phyloP scores from a whole-genome alignment of 208 protist species.

The Angomonas deanei region DNA sequence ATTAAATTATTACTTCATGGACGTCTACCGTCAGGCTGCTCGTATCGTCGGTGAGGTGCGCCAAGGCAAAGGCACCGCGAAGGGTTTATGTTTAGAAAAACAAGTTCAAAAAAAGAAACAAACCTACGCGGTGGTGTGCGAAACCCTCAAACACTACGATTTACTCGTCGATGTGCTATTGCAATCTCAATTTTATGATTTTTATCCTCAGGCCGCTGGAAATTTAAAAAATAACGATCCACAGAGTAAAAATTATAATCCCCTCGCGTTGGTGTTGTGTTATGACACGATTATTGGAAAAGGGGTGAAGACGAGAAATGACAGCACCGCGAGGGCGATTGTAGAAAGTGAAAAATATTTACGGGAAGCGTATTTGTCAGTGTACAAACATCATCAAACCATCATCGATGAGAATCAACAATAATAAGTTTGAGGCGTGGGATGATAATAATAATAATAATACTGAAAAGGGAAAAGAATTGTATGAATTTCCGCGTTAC shows the following conservation, averaged over 20 bases:
- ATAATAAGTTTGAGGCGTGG: background rate
- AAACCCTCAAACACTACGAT: slow-evolving; percentile 85
- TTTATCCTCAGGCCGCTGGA: slow-evolving; percentile 63
- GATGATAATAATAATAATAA: slow-evolving; percentile 11
- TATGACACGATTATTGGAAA: slow-evolving; percentile 87
- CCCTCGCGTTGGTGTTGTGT: slow-evolving; percentile 73
- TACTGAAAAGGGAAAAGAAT: background rate
- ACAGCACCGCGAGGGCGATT: slow-evolving; percentile 75
- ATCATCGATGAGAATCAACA: background rate
- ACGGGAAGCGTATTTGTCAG: slow-evolving; percentile 73
- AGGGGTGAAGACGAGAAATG: slow-evolving; percentile 78
- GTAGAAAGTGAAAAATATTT: slow-evolving; percentile 60
- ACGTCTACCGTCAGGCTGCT: slow-evolving; percentile 86
- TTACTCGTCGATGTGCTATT: slow-evolving; percentile 82
- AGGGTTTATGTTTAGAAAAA: slow-evolving; percentile 88
- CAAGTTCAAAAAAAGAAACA: slow-evolving; percentile 92
- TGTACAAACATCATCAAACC: slow-evolving; percentile 65
- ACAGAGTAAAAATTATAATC: background rate
- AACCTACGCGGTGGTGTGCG: slow-evolving; percentile 89
- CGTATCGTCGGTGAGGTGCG: slow-evolving; percentile 71
- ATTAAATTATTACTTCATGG: slow-evolving; percentile 25
- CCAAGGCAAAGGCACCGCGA: slow-evolving; percentile 73
- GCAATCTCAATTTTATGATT: slow-evolving; percentile 78
- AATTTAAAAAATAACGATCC: background rate
- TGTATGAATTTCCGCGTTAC: slow-evolving; percentile 63